Evolutionary conservation across 176 grass and related monocot genomes (phyloP).

Genomic region (Oryza nivara): DNA sequence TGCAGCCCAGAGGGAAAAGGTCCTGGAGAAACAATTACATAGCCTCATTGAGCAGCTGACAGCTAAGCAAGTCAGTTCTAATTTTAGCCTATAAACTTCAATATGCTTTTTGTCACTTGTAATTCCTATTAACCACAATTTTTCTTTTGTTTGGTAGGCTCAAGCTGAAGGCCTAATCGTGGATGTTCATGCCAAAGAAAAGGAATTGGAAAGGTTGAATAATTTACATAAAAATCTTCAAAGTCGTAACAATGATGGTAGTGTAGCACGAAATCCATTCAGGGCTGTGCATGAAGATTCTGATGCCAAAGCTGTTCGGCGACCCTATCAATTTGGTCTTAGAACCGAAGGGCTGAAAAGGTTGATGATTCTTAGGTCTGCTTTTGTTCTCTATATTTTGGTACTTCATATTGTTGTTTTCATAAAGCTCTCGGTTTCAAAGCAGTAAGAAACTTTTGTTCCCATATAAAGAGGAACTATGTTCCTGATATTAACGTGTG

Average conservation of each 20-base stretch:
- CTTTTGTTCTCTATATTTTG: slow-evolving; percentile 82
- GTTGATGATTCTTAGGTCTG: slow-evolving; percentile 76
- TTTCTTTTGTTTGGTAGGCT: slow-evolving; percentile 41
- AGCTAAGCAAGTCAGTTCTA: slow-evolving; percentile 72
- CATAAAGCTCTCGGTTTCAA: slow-evolving; percentile 84
- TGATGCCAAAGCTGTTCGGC: slow-evolving; percentile 48
- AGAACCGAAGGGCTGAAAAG: slow-evolving; percentile 70
- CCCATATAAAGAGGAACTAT: not conserved
- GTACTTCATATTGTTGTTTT: slow-evolving; percentile 85
- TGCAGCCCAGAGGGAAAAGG: slow-evolving; percentile 91
- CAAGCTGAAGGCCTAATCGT: slow-evolving; percentile 76
- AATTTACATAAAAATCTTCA: slow-evolving; percentile 45
- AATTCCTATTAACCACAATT: not conserved
- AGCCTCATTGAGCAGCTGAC: slow-evolving; percentile 94
- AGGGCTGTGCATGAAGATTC: slow-evolving; percentile 46
- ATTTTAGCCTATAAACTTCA: not conserved
- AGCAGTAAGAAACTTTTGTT: not conserved
- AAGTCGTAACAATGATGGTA: slow-evolving; percentile 43
- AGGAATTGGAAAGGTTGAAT: slow-evolving; percentile 78
- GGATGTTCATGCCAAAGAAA: slow-evolving; percentile 76
- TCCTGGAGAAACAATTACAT: slow-evolving; percentile 85
- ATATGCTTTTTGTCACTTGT: not conserved
- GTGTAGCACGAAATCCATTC: slow-evolving; percentile 52
- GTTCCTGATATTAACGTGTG: too few relatives aligned
- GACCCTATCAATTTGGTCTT: slow-evolving; percentile 27